Base-by-base conservation (phyloP, 1,139 yeast species). In the Suhomyces bokatorum region DNA sequence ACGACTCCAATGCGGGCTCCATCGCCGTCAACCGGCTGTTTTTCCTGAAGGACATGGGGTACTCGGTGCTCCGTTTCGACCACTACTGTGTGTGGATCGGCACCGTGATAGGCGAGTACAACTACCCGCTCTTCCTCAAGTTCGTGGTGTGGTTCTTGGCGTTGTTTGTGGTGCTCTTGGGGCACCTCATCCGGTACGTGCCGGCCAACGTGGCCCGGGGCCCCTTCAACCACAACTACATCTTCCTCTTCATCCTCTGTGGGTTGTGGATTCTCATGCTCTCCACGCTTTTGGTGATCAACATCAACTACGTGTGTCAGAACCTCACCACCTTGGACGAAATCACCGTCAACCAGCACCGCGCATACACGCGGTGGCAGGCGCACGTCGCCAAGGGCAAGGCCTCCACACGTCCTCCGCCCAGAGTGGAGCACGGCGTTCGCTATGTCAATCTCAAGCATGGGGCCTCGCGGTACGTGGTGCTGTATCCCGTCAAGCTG, bases 1-100 rank as follows among this genome's bases (percentile, higher is more conserved):
- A 82, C 78, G 83, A 88, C 53, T 63, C 80, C 1, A 58, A 59
- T 8, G 80, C 87, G 46, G 65, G 73, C 35, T 73, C 83, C 6
- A 63, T 84, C 16, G 82, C 81, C 54, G 59, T 76, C 1, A 70
- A 77, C 10, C 64, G 91, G 43, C 55, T 81, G 2, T 83, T 77
- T 49, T 89, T 81, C 55, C 81, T 85, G 49, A 69, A 71, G 16
- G 67, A 71, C 37, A 41, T 62, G 44, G 67, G 67, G 0, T 55
- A 59, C 32, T 81, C 85, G 52, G 75, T 83, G 0, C 75, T 81
- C 1, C 68, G 75, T 46, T 79, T 80, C 57, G 93, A 85, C 57
- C 93, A 85, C 58, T 80, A 70, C 54, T 85, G 93, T 58, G 52
- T 78, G 3, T 83, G 84, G 81, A 60, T 85, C 4, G 89, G 89